Evolutionary conservation across 2,329 filamentous ascomycete genomes (phyloP).

Genomic region (Phyllosticta citriasiana): DNA sequence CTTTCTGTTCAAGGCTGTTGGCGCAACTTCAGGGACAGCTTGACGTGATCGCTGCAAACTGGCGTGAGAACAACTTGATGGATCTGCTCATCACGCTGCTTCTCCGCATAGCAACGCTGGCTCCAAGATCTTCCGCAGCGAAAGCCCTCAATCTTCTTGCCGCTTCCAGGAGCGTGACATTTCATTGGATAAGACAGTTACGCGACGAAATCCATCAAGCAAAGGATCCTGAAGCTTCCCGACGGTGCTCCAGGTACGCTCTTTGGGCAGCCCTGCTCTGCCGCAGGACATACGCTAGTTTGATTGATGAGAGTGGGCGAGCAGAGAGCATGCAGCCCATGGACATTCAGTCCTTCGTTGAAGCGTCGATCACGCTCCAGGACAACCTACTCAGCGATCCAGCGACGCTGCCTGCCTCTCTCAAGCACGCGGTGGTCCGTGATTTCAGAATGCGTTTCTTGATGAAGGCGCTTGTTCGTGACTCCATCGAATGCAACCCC

Average conservation of each 20-base stretch:
- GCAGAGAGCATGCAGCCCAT: background rate
- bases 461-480: conserved; percentile 26
- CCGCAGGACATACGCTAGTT: conserved; percentile 33
- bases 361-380: conserved; percentile 36
- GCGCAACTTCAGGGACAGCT: conserved; percentile 41
- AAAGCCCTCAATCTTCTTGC: conserved; percentile 26
- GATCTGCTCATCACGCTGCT: conserved; percentile 44
- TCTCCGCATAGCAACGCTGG: conserved; percentile 31
- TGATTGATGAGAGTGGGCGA: background rate
- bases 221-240: conserved; percentile 27
- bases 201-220: conserved; percentile 35
- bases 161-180: conserved; percentile 33
- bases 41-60: conserved; percentile 41
- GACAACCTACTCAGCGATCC: conserved; percentile 36
- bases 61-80: conserved; percentile 51
- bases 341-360: conserved; percentile 24
- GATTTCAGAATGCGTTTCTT: conserved; percentile 37
- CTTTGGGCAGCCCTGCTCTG: conserved; percentile 50
- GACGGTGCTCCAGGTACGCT: conserved; percentile 34
- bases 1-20: conserved; percentile 41
- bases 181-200: conserved; percentile 41
- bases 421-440: conserved; percentile 34
- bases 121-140: background rate
- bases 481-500: conserved; percentile 23
- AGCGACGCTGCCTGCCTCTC: conserved; percentile 20